Conservation (phyloP, 2,329 filamentous ascomycete genomes). For the Ophiocordyceps camponoti-saundersi region DNA sequence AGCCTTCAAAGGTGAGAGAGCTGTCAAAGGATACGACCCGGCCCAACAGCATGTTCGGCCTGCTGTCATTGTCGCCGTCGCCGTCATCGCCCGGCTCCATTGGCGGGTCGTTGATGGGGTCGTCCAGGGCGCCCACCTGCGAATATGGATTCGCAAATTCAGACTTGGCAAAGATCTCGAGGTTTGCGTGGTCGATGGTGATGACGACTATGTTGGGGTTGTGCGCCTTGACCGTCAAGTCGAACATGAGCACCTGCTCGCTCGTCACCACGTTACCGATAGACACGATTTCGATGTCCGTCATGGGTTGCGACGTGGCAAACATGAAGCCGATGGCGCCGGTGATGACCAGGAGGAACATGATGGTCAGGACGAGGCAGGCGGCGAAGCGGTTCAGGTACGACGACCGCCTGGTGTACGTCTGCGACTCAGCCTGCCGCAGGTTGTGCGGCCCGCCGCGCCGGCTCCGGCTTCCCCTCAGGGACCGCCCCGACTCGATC, state of each 20-base stretch:
- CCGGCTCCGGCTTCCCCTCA: constrained; percentile 39
- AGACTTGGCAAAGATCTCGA: constrained; percentile 90
- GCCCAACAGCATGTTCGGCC: constrained; percentile 79
- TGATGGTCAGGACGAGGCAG: constrained; percentile 67
- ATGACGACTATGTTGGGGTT: constrained; percentile 91
- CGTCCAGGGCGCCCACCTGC: constrained; percentile 11
- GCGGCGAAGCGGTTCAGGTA: constrained; percentile 64
- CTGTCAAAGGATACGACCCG: constrained; percentile 78
- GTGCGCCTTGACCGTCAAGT: constrained; percentile 70
- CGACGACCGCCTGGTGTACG: constrained; percentile 44
- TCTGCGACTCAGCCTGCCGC: constrained; percentile 58
- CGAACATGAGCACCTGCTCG: constrained; percentile 89
- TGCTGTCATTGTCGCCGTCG: constrained; percentile 41
- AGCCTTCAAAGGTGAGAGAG: constrained; percentile 74
- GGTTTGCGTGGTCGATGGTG: constrained; percentile 68
- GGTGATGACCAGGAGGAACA: constrained; percentile 68
- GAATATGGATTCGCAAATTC: constrained; percentile 62
- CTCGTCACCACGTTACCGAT: constrained; percentile 86
- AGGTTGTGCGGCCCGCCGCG: constrained; percentile 35
- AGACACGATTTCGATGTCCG: constrained; percentile 58
- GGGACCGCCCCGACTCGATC: constrained; percentile 42
- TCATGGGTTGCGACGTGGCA: constrained; percentile 75
- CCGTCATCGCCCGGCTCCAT: constrained; percentile 23
- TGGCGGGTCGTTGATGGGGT: constrained; percentile 19
- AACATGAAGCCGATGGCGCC: constrained; percentile 79